These are phyloP conservation scores for Elsinoe arachidis DNA, from an alignment of 2,329 filamentous ascomycete species.

Conservation along the genomic window DNA sequence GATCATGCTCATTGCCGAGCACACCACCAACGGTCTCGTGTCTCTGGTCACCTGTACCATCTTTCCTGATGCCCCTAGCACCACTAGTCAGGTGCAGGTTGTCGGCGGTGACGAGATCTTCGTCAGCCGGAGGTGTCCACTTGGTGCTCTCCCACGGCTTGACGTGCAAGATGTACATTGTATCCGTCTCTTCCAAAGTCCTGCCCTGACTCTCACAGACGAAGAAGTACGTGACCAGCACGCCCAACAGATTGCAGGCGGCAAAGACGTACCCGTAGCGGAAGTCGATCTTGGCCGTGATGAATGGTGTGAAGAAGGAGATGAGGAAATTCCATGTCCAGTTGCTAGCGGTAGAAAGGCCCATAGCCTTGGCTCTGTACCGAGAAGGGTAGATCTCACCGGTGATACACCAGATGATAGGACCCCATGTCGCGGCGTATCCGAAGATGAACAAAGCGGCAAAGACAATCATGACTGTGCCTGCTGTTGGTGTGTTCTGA, in stretches of 20 bases:
- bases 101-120: conserved; percentile 25
- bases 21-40: conserved; percentile 12
- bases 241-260: conserved; percentile 27
- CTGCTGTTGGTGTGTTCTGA: conserved; percentile 35
- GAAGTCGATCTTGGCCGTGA: conserved; percentile 31
- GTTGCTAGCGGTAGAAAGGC: conserved; percentile 52
- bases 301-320: conserved; percentile 32
- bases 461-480: conserved; percentile 57
- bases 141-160: conserved; percentile 26
- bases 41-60: conserved; percentile 19
- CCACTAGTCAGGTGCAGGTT: conserved; percentile 23
- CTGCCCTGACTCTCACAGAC: conserved; percentile 31
- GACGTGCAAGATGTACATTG: conserved; percentile 31
- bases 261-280: conserved; percentile 34
- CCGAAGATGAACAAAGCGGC: conserved; percentile 59
- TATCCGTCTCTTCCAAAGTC: conserved; percentile 33
- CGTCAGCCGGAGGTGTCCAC: conserved; percentile 26
- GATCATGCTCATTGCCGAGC: neutral
- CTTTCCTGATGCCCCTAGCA: conserved; percentile 26
- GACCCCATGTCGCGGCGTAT: conserved; percentile 55
- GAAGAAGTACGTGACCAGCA: conserved; percentile 32
- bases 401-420: conserved; percentile 61
- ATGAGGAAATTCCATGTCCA: conserved; percentile 43
- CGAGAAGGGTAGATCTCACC: conserved; percentile 57
- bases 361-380: conserved; percentile 46